Evolutionary conservation across 1,139 yeast species (phyloP).

Genomic region (Candida sp.): DNA sequence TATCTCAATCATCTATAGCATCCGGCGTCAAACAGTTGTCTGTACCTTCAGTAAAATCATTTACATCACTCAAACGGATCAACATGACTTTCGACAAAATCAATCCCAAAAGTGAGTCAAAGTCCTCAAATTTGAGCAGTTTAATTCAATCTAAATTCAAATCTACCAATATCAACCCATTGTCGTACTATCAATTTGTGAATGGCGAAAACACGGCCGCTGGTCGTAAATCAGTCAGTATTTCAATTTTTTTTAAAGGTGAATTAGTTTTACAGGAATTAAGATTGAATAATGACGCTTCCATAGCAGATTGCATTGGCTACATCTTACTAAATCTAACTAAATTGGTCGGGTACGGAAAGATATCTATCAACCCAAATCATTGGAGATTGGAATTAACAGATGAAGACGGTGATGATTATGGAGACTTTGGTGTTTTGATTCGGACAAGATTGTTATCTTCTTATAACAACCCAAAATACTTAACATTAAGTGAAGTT

Average conservation of each 20-base stretch:
- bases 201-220: conserved; percentile 21
- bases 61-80: conserved; percentile 8
- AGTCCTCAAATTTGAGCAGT: conserved; percentile 33
- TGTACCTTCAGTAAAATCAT: conserved; percentile 7
- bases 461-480: conserved; percentile 62
- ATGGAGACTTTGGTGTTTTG: conserved; percentile 68
- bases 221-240: conserved; percentile 19
- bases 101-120: conserved; percentile 8
- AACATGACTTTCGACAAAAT: conserved; percentile 24
- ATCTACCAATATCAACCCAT: conserved; percentile 42
- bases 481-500: conserved; percentile 56
- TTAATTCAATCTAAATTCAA: conserved; percentile 36
- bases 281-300: conserved; percentile 41
- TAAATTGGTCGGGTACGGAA: conserved; percentile 10
- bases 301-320: conserved; percentile 65
- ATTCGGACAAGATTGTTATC: conserved; percentile 52
- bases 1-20: conserved; percentile 2
- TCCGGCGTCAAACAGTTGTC: conserved; percentile 5
- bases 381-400: conserved; percentile 66
- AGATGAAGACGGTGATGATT: conserved; percentile 81
- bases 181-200: conserved; percentile 54
- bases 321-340: conserved; percentile 41
- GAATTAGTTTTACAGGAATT: conserved; percentile 28
- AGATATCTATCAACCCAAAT: conserved; percentile 46
- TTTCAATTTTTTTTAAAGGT: conserved; percentile 32